Evolutionary conservation across 139 green algal species (phyloP).

Genomic region (Chlorella sorokiniana): DNA sequence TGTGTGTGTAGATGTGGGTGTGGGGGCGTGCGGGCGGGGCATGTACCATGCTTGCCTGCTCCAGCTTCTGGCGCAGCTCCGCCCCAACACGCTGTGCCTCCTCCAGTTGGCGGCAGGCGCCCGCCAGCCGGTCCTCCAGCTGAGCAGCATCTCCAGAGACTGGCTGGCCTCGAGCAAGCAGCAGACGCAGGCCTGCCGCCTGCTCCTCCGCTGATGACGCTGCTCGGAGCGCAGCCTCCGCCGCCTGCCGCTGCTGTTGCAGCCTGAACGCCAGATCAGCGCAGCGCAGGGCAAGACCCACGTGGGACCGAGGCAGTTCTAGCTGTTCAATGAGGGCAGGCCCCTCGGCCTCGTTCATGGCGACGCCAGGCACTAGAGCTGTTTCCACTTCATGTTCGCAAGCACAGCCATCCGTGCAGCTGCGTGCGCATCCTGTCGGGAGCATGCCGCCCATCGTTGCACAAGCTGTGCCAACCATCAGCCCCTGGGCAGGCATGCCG

Average conservation of each 20-base stretch:
- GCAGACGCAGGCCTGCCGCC: constrained; percentile 10
- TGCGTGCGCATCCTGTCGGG: too few relatives aligned
- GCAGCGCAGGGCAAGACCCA: constrained; percentile 7
- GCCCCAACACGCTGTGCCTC: not conserved
- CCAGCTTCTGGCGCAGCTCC: constrained; percentile 3
- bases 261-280: constrained; percentile 19
- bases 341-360: not conserved
- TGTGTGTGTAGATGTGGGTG: too few relatives aligned
- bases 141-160: not conserved
- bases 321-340: not conserved
- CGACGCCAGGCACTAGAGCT: too few relatives aligned
- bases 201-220: constrained; percentile 13
- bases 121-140: constrained; percentile 5
- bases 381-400: too few relatives aligned
- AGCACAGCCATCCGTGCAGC: too few relatives aligned
- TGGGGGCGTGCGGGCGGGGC: too few relatives aligned
- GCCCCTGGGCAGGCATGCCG: too few relatives aligned
- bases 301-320: not conserved
- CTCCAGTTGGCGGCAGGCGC: constrained; percentile 8
- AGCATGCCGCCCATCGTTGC: too few relatives aligned
- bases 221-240: not conserved
- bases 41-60: not conserved
- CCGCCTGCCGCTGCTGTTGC: not conserved
- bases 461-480: too few relatives aligned
- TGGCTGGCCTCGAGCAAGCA: not conserved